Evolutionary conservation across 2,329 filamentous ascomycete genomes (phyloP).

Genomic region (Penicillium janthinellum): DNA sequence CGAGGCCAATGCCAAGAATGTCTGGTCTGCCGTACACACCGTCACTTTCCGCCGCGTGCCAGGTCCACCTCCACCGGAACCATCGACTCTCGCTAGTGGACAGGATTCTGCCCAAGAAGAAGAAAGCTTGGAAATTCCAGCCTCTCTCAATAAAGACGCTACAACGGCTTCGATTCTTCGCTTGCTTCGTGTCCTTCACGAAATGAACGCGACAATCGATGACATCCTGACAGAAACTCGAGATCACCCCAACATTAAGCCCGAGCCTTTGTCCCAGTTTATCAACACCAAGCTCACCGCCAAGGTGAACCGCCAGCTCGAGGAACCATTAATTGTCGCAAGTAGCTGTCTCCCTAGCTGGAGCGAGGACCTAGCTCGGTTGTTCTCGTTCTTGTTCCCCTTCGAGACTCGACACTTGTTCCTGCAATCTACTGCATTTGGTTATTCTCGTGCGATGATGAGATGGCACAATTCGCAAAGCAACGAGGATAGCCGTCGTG

Average conservation of each 20-base stretch:
- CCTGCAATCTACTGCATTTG: conserved; percentile 96
- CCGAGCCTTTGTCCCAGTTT: conserved; percentile 87
- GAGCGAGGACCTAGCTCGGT: conserved; percentile 90
- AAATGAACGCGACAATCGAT: conserved; percentile 89
- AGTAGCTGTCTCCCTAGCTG: conserved; percentile 94
- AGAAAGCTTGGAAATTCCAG: conserved; percentile 66
- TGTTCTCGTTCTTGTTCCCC: conserved; percentile 96
- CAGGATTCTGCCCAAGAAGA: conserved; percentile 54
- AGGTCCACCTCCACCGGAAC: conserved; percentile 77
- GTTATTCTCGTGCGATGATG: conserved; percentile 95
- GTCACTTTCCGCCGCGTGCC: conserved; percentile 88
- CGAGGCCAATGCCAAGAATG: conserved; percentile 70
- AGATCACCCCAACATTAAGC: conserved; percentile 68
- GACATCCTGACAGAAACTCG: conserved; percentile 83
- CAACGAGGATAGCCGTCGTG: conserved; percentile 75
- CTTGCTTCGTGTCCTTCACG: conserved; percentile 85
- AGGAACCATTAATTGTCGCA: conserved; percentile 94
- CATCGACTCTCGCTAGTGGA: conserved; percentile 60
- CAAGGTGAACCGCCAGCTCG: conserved; percentile 93
- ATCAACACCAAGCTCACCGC: conserved; percentile 98
- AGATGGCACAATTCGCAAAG: conserved; percentile 93
- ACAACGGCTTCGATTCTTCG: conserved; percentile 85
- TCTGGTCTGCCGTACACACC: conserved; percentile 88
- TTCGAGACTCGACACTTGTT: conserved; percentile 98
- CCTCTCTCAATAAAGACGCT: conserved; percentile 79